phyloP scores from a whole-genome alignment of 305 asterid species.

The Solanum hybrid region DNA sequence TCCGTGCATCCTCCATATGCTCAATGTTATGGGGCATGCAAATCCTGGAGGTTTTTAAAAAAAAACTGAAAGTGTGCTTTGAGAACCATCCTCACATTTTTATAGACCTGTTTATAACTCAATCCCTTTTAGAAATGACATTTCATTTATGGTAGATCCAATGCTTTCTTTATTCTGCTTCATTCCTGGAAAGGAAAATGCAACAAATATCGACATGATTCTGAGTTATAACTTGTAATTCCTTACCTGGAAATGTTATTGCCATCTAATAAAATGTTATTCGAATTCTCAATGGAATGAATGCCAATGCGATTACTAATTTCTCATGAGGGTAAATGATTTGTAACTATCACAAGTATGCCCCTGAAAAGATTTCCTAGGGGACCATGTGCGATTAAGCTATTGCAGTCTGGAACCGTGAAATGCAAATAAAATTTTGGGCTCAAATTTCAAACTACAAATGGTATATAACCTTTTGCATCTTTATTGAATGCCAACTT shows the following conservation, averaged over 20 bases:
- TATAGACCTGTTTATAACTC: neutral
- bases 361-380: neutral
- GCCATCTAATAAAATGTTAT: neutral
- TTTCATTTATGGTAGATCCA: neutral
- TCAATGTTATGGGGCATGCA: neutral
- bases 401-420: neutral
- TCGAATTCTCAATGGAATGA: neutral
- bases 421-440: neutral
- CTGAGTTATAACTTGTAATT: neutral
- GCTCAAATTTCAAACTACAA: neutral
- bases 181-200: neutral
- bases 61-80: neutral
- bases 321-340: neutral
- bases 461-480: neutral
- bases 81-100: neutral
- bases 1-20: neutral
- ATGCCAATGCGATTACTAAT: neutral
- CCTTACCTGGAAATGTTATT: neutral
- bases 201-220: neutral
- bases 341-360: neutral
- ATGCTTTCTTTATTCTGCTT: neutral
- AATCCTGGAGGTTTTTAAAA: neutral
- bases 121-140: neutral
- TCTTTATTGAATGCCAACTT: neutral
- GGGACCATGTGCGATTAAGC: neutral